Evolutionary conservation across 2,329 filamentous ascomycete species (phyloP), one percentile per base, ranked within the genome.

Genomic region (Malbranchea cinnamomea): DNA sequence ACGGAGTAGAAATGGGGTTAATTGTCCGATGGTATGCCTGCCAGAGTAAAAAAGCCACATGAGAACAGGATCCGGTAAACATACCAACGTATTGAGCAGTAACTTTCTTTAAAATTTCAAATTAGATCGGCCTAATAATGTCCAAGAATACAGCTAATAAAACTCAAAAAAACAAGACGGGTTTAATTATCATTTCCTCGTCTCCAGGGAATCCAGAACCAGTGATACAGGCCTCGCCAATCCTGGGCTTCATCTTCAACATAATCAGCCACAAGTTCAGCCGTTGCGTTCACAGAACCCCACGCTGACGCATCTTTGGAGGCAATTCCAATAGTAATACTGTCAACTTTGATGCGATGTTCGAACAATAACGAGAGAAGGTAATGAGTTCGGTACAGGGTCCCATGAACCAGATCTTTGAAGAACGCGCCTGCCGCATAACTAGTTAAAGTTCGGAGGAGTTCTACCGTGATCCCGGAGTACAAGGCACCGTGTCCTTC

Each of bases 391-490:
- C 71, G 70, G 35, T 91, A 68, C 33, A 92, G 70, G 10, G 75
- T 52, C 16, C 68, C 63, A 49, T 92, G 80, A 6, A 89, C 68
- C 4, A 69, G 58, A 33, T 87, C 80, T 54, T 93, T 93, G 35
- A 80, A 72, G 31, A 87, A 59, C 80, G 92, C 92, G 1, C 83
- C 87, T 30, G 84, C 67, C 1, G 84, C 84, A 45, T 93, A 83
- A 13, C 73, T 75, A 44, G 93, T 75, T 56, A 92, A 91, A 0
- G 79, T 78, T 45, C 84, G 85, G 6, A 85, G 53, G 3, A 92
- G 63, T 53, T 91, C 81, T 4, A 74, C 79, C 9, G 65, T 65
- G 0, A 92, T 59, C 4, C 83, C 84, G 28, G 78, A 71, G 47
- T 91, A 93, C 6, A 92, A 25, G 6, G 74, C 77, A 3, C n/a